Percentiles rank a stretch among this genome's conserved stretches.
These are phyloP conservation scores for Davidsoniella eucalypti DNA, from an alignment of 2,329 filamentous ascomycete genomes.

Conservation along the genomic window DNA sequence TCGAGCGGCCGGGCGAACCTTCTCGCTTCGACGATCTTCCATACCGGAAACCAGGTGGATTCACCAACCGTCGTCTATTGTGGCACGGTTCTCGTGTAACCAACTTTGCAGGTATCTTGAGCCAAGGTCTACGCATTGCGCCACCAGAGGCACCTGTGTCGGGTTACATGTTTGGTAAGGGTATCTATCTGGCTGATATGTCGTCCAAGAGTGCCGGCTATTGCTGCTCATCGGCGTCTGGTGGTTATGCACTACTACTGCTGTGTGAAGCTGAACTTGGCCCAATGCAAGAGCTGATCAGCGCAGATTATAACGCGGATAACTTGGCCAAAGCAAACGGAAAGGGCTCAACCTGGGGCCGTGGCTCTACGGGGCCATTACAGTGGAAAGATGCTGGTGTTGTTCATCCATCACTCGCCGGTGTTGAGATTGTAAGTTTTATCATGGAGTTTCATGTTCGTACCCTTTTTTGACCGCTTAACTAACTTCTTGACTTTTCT, in stretches of 20 bases:
- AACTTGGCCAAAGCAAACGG: slow-evolving; percentile 42
- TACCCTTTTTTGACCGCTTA: not conserved
- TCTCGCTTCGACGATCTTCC: slow-evolving; percentile 40
- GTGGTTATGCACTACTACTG: slow-evolving; percentile 55
- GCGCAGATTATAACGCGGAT: slow-evolving; percentile 41
- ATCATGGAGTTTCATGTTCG: not conserved
- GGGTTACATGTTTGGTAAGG: slow-evolving; percentile 84
- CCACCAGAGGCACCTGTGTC: slow-evolving; percentile 64
- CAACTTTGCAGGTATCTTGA: slow-evolving; percentile 77
- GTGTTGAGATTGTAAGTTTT: slow-evolving; percentile 49
- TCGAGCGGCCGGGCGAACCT: slow-evolving; percentile 57
- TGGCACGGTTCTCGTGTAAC: slow-evolving; percentile 78
- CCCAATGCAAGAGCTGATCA: slow-evolving; percentile 45
- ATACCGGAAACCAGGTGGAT: slow-evolving; percentile 25
- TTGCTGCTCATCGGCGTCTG: slow-evolving; percentile 45
- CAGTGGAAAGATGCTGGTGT: slow-evolving; percentile 61
- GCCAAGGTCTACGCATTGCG: slow-evolving; percentile 77
- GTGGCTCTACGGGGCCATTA: slow-evolving; percentile 45
- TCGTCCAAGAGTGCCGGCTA: slow-evolving; percentile 70
- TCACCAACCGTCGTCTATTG: slow-evolving; percentile 56
- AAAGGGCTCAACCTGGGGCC: slow-evolving; percentile 52
- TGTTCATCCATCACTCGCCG: slow-evolving; percentile 47
- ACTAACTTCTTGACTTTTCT: not conserved
- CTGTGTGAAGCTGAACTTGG: slow-evolving; percentile 71
- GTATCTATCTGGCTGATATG: slow-evolving; percentile 77